These are phyloP conservation scores for Raddia guianensis DNA, from an alignment of 176 grass and related monocot species.

Conservation along the genomic window DNA sequence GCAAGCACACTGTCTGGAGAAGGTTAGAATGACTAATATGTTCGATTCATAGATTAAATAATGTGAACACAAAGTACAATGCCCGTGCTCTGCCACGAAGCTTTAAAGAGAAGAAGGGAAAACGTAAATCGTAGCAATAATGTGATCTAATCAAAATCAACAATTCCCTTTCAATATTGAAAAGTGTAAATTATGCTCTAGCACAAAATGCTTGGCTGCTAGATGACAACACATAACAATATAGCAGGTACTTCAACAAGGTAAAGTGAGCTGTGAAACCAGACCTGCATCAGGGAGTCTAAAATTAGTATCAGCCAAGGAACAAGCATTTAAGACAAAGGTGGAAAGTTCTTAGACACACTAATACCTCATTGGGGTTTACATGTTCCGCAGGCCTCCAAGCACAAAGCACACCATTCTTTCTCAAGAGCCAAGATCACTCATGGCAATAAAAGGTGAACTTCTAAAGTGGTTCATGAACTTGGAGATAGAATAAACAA, in stretches of 20 bases:
- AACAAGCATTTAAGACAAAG: not conserved
- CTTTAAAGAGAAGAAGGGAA: too few relatives aligned
- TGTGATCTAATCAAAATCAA: too few relatives aligned
- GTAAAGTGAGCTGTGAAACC: not conserved
- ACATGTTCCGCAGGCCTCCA: not conserved
- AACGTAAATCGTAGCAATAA: too few relatives aligned
- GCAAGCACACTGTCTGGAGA: too few relatives aligned
- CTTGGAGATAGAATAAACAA: not conserved
- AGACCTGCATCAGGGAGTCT: slow-evolving; percentile 31
- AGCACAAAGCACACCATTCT: not conserved
- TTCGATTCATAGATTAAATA: too few relatives aligned
- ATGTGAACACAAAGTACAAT: too few relatives aligned
- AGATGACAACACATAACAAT: not conserved
- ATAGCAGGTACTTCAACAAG: slow-evolving; percentile 3
- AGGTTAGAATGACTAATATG: too few relatives aligned
- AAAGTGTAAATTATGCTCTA: too few relatives aligned
- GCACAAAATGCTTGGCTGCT: too few relatives aligned
- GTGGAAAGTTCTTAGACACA: not conserved
- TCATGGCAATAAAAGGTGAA: slow-evolving; percentile 16
- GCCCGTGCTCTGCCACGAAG: too few relatives aligned
- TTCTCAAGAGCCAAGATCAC: not conserved
- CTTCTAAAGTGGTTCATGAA: not conserved
- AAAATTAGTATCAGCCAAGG: not conserved
- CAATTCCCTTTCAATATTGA: too few relatives aligned
- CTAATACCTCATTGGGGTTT: slow-evolving; percentile 25